Conservation (phyloP, 495 filamentous ascomycete species). For the Penicillium flavigenum region DNA sequence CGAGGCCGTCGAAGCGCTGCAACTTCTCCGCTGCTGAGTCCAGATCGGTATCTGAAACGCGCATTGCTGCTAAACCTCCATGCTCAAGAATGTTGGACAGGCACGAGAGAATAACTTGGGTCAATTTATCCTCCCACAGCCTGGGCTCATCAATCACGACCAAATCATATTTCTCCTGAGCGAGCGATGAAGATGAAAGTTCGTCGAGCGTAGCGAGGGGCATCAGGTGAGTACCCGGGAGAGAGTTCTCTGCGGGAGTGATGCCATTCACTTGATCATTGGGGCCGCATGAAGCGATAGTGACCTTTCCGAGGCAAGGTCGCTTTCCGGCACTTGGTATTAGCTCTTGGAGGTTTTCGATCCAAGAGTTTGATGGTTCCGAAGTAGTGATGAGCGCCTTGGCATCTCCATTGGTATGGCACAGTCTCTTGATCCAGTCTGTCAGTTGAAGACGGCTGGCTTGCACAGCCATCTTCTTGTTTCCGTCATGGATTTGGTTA, state of each 20-base stretch:
- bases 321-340: conserved; percentile 10
- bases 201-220: conserved; percentile 10
- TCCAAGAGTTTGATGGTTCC: conserved; percentile 6
- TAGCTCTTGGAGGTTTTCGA: conserved; percentile 6
- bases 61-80: conserved; percentile 17
- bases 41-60: conserved; percentile 9
- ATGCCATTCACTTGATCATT: neutral
- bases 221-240: conserved; percentile 3
- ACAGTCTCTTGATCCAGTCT: conserved; percentile 24
- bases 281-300: conserved; percentile 10
- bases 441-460: conserved; percentile 11
- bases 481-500: neutral
- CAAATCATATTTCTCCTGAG: conserved; percentile 15
- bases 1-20: conserved; percentile 8
- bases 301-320: conserved; percentile 19
- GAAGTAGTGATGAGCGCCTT: conserved; percentile 15
- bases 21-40: conserved; percentile 5
- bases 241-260: neutral
- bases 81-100: conserved; percentile 12
- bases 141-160: conserved; percentile 17
- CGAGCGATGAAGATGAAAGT: conserved; percentile 12
- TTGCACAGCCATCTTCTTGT: conserved; percentile 9
- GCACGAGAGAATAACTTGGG: conserved; percentile 1
- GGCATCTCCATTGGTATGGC: conserved; percentile 22
- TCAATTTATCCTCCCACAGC: conserved; percentile 7